phyloP scores from a whole-genome alignment of 2,329 filamentous ascomycete genomes.

The Alternaria gansuensis region DNA sequence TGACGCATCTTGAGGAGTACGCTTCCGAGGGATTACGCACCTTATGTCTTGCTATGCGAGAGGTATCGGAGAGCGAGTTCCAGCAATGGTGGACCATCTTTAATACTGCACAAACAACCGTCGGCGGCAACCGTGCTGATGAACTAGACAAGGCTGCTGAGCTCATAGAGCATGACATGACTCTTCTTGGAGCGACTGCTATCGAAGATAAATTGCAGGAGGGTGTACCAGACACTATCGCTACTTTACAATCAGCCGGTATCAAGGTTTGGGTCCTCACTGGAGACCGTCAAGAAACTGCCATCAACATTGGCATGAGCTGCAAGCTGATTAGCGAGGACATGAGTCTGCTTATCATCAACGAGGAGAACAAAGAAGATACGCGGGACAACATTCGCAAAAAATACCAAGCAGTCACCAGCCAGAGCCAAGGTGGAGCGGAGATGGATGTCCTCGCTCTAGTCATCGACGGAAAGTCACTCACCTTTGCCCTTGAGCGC shows the following conservation, averaged over 20 bases:
- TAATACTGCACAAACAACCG: constrained; percentile 86
- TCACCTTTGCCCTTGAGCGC: constrained; percentile 91
- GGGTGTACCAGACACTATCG: constrained; percentile 96
- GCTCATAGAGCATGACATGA: constrained; percentile 91
- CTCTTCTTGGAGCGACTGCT: constrained; percentile 90
- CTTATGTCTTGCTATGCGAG: constrained; percentile 92
- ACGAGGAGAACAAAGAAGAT: constrained; percentile 81
- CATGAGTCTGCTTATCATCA: constrained; percentile 96
- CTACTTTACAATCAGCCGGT: constrained; percentile 93
- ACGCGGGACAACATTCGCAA: constrained; percentile 91
- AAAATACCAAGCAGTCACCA: constrained; percentile 89
- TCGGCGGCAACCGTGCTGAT: constrained; percentile 89
- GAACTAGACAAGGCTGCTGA: constrained; percentile 98
- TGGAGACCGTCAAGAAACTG: constrained; percentile 96
- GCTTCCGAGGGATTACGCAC: constrained; percentile 95
- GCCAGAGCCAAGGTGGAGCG: constrained; percentile 77
- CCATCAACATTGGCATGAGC: constrained; percentile 99
- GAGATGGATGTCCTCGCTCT: constrained; percentile 89
- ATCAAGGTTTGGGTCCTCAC: constrained; percentile 99
- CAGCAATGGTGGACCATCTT: constrained; percentile 86
- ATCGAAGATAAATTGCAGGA: constrained; percentile 98
- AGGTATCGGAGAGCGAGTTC: constrained; percentile 88
- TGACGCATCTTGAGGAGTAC: constrained; percentile 97
- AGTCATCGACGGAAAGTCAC: constrained; percentile 93
- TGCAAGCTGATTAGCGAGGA: constrained; percentile 98